phyloP scores from a whole-genome alignment of 164 flowering plant genomes.

The Echeveria elegans region DNA sequence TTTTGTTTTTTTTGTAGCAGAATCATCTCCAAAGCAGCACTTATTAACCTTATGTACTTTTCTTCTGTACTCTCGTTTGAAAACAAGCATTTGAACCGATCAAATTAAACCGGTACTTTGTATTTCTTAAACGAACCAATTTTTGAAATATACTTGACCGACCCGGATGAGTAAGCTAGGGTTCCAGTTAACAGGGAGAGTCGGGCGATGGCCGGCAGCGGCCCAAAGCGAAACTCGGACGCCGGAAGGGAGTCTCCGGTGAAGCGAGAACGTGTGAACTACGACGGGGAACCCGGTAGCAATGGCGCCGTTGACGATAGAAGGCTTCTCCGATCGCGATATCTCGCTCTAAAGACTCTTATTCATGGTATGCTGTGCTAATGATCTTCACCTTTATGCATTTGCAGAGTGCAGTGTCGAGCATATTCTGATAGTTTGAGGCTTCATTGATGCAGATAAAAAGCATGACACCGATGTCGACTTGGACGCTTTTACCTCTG shows the following conservation, averaged over 20 bases:
- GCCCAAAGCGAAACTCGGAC: background rate
- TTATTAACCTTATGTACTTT: no score
- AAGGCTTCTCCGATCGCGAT: constrained; percentile 43
- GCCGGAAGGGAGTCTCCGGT: constrained; percentile 6
- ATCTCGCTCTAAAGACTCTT: constrained; percentile 33
- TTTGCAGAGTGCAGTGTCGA: background rate
- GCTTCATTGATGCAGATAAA: constrained; percentile 36
- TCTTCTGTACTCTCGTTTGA: no score
- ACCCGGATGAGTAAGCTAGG: background rate
- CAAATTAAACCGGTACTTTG: no score
- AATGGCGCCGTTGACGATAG: constrained; percentile 24
- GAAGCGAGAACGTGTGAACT: no score
- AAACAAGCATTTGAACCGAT: no score
- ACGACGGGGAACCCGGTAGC: constrained; percentile 1
- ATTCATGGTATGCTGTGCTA: constrained; percentile 41
- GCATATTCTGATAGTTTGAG: no score
- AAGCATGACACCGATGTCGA: constrained; percentile 41
- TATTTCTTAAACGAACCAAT: background rate
- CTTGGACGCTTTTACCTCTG: constrained; percentile 40
- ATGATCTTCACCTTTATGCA: no score
- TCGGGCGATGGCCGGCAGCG: background rate
- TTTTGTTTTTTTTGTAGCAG: no score
- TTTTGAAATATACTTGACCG: background rate
- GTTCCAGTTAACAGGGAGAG: background rate
- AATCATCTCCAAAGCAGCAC: no score